These are phyloP conservation scores for Lycium barbarum DNA, from an alignment of 257 asterid species.

Conservation along the genomic window DNA sequence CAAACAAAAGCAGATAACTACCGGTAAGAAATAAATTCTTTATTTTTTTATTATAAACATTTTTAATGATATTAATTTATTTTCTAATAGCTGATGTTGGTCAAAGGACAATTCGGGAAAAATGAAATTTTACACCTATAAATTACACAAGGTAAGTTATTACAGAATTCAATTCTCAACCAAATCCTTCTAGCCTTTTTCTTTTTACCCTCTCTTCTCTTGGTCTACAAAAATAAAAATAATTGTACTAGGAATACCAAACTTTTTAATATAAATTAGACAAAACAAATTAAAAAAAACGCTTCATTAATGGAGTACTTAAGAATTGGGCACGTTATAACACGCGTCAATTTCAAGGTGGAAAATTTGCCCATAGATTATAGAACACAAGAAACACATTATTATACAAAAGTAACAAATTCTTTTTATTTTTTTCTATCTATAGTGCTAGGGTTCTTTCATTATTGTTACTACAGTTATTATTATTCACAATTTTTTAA, in stretches of 20 bases:
- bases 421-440: no score
- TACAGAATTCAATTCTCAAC: conserved; percentile 4
- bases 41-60: neutral
- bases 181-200: neutral
- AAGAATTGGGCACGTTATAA: conserved; percentile 22
- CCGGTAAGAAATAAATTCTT: neutral
- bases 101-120: no score
- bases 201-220: no score
- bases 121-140: neutral
- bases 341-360: conserved; percentile 24
- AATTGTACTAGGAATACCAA: neutral
- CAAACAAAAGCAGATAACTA: neutral
- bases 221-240: neutral
- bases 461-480: neutral
- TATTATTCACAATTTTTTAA: neutral
- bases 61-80: neutral
- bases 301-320: neutral
- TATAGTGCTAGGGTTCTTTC: neutral
- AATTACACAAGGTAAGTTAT: neutral
- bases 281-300: neutral
- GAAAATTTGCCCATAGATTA: neutral
- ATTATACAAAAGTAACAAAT: no score
- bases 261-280: neutral
- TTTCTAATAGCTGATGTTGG: neutral
- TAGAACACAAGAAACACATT: neutral